Percentiles rank a stretch among this genome's conserved stretches.
phyloP scores from a whole-genome alignment of 2,329 filamentous ascomycete genomes.

The Fusarium chuoi region DNA sequence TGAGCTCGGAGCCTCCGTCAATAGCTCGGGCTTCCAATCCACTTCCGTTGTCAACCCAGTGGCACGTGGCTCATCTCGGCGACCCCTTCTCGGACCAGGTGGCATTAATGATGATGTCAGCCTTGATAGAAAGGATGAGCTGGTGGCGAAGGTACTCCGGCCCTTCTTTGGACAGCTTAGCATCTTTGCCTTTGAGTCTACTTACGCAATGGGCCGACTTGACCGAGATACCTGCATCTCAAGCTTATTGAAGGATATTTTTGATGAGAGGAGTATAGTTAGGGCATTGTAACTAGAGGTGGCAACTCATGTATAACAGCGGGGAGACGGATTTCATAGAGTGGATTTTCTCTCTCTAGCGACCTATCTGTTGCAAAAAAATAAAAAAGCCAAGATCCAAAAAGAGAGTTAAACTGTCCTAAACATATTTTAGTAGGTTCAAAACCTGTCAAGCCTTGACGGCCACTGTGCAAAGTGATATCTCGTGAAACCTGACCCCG shows the following conservation, averaged over 20 bases:
- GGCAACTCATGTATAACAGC: not conserved
- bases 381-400: not conserved
- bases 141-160: slow-evolving; percentile 81
- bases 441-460: not conserved
- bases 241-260: slow-evolving; percentile 77
- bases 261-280: slow-evolving; percentile 78
- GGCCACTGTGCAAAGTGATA: not conserved
- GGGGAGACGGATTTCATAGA: slow-evolving; percentile 23
- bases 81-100: slow-evolving; percentile 62
- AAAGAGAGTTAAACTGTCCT: not conserved
- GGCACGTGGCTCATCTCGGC: slow-evolving; percentile 51
- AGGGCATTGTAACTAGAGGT: slow-evolving; percentile 63
- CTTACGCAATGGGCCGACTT: slow-evolving; percentile 81
- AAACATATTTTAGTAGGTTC: not conserved
- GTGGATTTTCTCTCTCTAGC: slow-evolving; percentile 16
- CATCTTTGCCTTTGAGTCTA: slow-evolving; percentile 92
- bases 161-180: slow-evolving; percentile 93
- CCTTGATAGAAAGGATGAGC: slow-evolving; percentile 71
- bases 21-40: slow-evolving; percentile 47
- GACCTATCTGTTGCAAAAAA: not conserved
- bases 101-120: slow-evolving; percentile 66
- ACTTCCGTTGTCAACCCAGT: slow-evolving; percentile 53
- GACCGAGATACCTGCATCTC: slow-evolving; percentile 73
- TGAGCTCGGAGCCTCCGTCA: slow-evolving; percentile 66
- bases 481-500: not conserved